Conservation (phyloP, 495 filamentous ascomycete genomes). For the Lophiostoma macrostomum region DNA sequence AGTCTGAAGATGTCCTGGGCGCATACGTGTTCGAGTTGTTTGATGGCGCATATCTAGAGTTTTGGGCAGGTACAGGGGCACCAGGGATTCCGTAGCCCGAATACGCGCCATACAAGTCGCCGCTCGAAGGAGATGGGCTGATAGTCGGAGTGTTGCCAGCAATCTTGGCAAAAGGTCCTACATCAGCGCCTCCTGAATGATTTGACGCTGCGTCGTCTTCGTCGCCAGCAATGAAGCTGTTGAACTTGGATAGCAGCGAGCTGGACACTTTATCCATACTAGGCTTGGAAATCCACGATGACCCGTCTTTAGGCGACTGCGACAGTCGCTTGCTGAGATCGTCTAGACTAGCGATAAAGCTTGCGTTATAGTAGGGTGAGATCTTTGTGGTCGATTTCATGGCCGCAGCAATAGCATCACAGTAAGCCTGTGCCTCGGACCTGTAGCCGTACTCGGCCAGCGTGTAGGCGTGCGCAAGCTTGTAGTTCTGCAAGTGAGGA, state of each 20-base stretch:
- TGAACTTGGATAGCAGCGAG: constrained; percentile 84
- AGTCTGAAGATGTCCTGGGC: constrained; percentile 23
- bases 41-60: constrained; percentile 64
- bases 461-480: constrained; percentile 77
- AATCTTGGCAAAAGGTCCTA: constrained; percentile 78
- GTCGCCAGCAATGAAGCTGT: constrained; percentile 90
- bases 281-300: constrained; percentile 84
- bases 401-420: constrained; percentile 74
- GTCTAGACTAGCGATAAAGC: constrained; percentile 71
- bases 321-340: constrained; percentile 78
- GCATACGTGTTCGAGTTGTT: constrained; percentile 15
- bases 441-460: constrained; percentile 80
- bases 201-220: constrained; percentile 64
- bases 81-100: constrained; percentile 40
- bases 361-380: constrained; percentile 77
- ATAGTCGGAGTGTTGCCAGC: constrained; percentile 74
- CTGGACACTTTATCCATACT: constrained; percentile 92
- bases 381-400: constrained; percentile 78
- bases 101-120: constrained; percentile 70
- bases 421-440: constrained; percentile 84
- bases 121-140: constrained; percentile 72
- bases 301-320: constrained; percentile 72
- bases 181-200: constrained; percentile 58
- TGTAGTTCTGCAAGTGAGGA: constrained; percentile 85
- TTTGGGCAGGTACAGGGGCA: constrained; percentile 40